These are phyloP conservation scores for Aspergillus brasiliensis DNA, from an alignment of 2,329 filamentous ascomycete genomes.

Conservation along the genomic window DNA sequence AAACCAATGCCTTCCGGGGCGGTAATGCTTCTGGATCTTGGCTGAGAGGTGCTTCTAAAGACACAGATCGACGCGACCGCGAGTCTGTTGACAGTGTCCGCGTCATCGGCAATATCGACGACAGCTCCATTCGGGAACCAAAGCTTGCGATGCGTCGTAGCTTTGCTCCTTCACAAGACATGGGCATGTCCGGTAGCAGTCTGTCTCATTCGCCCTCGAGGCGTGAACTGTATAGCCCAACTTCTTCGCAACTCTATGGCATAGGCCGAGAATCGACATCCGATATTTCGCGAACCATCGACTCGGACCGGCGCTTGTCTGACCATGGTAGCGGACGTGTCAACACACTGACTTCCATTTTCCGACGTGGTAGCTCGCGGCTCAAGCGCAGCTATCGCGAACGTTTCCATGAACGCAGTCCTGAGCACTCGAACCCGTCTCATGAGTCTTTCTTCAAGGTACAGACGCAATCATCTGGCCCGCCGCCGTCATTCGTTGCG, in stretches of 20 bases:
- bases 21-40: conserved; percentile 30
- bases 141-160: conserved; percentile 32
- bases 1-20: conserved; percentile 12
- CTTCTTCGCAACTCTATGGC: conserved; percentile 56
- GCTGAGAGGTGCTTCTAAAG: conserved; percentile 37
- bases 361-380: conserved; percentile 65
- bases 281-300: conserved; percentile 56
- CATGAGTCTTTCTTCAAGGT: conserved; percentile 77
- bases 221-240: conserved; percentile 52
- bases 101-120: conserved; percentile 38
- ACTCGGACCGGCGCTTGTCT: conserved; percentile 57
- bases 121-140: conserved; percentile 34
- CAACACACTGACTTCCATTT: conserved; percentile 70
- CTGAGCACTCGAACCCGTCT: conserved; percentile 90
- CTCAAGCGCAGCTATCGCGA: conserved; percentile 58
- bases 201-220: conserved; percentile 47
- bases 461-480: conserved; percentile 52
- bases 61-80: conserved; percentile 22
- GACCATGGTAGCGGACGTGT: conserved; percentile 52
- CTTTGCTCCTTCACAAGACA: conserved; percentile 38
- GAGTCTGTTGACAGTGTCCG: conserved; percentile 35
- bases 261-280: conserved; percentile 54
- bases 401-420: conserved; percentile 56
- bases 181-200: conserved; percentile 35
- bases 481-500: conserved; percentile 36